Conservation (phyloP, 768 basidiomycete species). For the Sporobolomyces roseus region DNA sequence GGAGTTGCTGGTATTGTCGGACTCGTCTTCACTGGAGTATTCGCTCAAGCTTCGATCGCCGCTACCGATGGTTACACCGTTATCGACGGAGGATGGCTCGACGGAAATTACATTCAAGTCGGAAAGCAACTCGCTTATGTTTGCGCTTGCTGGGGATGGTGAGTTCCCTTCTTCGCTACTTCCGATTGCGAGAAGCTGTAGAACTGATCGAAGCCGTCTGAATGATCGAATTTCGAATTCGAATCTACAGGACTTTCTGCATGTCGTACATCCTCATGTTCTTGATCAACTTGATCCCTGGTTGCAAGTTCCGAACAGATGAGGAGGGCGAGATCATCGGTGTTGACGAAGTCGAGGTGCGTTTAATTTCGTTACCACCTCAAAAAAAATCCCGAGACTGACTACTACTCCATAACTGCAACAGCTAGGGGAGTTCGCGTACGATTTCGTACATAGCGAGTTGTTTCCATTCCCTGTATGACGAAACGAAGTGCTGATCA, state of each 20-base stretch:
- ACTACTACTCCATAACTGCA: neutral
- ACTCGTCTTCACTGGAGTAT: slow-evolving; percentile 71
- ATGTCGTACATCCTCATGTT: slow-evolving; percentile 42
- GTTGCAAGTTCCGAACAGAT: slow-evolving; percentile 61
- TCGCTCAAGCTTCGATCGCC: slow-evolving; percentile 72
- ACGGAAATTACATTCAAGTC: slow-evolving; percentile 61
- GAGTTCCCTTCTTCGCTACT: slow-evolving; percentile 21
- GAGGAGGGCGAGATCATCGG: slow-evolving; percentile 61
- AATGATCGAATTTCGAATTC: too few relatives aligned
- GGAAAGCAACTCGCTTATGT: slow-evolving; percentile 69
- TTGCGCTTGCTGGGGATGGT: slow-evolving; percentile 48
- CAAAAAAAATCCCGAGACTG: neutral
- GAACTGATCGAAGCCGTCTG: too few relatives aligned
- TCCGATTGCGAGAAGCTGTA: too few relatives aligned
- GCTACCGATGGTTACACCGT: slow-evolving; percentile 67
- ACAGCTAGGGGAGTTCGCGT: slow-evolving; percentile 84
- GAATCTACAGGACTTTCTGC: slow-evolving; percentile 50
- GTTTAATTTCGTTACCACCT: slow-evolving; percentile 50
- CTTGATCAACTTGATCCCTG: slow-evolving; percentile 56
- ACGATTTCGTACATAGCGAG: slow-evolving; percentile 84
- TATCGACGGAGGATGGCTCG: slow-evolving; percentile 78
- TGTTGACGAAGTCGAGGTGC: slow-evolving; percentile 81
- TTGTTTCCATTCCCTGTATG: too few relatives aligned
- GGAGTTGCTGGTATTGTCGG: slow-evolving; percentile 51
- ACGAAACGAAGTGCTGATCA: too few relatives aligned